Base-by-base conservation (phyloP, 352 stramenopile genomes). In the Phytophthora hybrid region DNA sequence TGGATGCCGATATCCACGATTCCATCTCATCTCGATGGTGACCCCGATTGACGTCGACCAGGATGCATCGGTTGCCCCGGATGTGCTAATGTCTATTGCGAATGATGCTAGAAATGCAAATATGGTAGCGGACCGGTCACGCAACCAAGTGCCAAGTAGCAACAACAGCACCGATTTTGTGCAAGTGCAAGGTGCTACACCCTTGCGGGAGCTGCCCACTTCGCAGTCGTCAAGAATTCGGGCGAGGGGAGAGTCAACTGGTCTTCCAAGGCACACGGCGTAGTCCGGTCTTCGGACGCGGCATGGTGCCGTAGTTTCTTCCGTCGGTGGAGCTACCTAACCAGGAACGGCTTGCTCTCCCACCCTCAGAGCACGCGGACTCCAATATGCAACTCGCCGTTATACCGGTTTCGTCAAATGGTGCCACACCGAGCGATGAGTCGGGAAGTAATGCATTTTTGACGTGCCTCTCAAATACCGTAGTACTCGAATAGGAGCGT, bases 391-490 rank as follows among this genome's bases (percentile, higher is more conserved):
- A 54, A 29, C 39, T 64, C 31, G 58, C 26, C 1, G 5, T 44
- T 26, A 3, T 19, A n/a, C 19, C 57, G n/a, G 21, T 13, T 19
- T 37, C 57, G 39, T 52, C 32, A 34, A 34, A 62, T 41, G 34
- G 34, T 13, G 34, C 34, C 34, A 1, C 34, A 41, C 34, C 2
- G 34, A 41, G 34, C 34, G 4, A 41, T 41, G 34, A 1, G 4
- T 41, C 34, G 34, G 34, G 34, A 41, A 41, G 34, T 41, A 9
- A 21, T 41, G 7, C 11, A 41, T 41, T 41, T 41, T 41, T 16
- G 21, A 21, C 13, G 65, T 66, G 1, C 59, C 52, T 11, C 70
- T 78, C 1, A 78, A 21, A n/a, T 78, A 77, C 4, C 59, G 57
- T 1, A 78, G 53, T 5, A 74, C 65, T 5, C 52, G 58, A 13